Conservation (phyloP, 176 grass and related monocot species). For the Lolium perenne region DNA sequence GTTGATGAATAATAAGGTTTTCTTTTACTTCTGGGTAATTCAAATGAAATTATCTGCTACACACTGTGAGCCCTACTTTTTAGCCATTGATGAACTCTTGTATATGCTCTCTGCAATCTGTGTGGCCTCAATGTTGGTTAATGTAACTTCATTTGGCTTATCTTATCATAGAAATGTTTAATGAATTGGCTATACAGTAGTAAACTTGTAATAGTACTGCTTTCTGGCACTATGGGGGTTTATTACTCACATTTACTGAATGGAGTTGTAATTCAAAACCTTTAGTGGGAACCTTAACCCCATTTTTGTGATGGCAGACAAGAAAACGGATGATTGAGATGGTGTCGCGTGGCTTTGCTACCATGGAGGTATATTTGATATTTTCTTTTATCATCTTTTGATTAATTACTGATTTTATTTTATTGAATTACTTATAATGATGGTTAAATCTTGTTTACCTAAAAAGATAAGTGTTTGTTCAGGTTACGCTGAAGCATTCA, state of each 20-base stretch:
- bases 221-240: background rate
- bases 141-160: constrained; percentile 5
- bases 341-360: constrained; percentile 77
- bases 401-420: background rate
- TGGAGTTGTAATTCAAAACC: background rate
- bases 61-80: background rate
- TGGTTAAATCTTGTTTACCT: background rate
- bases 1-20: too few species aligned
- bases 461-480: constrained; percentile 26
- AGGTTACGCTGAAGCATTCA: constrained; percentile 95
- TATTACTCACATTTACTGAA: constrained; percentile 27
- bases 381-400: constrained; percentile 7
- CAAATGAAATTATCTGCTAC: background rate
- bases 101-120: background rate
- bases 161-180: background rate
- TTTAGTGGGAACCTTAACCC: constrained; percentile 17
- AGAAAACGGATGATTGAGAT: constrained; percentile 86
- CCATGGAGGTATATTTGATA: constrained; percentile 70
- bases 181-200: background rate
- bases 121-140: background rate
- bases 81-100: background rate
- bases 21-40: too few species aligned
- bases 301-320: constrained; percentile 50
- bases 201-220: background rate
- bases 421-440: background rate